These are phyloP conservation scores for Bacidia gigantensis DNA, from an alignment of 495 filamentous ascomycete species.

Conservation along the genomic window DNA sequence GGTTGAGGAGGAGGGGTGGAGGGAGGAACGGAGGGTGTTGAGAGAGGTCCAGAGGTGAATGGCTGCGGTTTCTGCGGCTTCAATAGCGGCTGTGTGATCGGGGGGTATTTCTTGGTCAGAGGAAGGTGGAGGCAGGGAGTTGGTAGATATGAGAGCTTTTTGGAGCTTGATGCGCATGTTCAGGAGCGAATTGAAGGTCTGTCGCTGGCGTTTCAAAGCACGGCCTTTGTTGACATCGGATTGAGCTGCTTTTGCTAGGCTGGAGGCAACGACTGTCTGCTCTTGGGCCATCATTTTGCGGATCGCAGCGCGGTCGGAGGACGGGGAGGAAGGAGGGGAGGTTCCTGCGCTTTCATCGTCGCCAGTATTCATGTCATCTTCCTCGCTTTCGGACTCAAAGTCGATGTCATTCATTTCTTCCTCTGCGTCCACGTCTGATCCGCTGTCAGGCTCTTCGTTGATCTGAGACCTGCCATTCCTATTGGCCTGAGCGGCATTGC, in stretches of 20 bases:
- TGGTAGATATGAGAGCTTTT: slow-evolving; percentile 70
- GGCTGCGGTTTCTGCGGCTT: slow-evolving; percentile 78
- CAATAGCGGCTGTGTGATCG: slow-evolving; percentile 34
- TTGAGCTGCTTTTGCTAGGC: slow-evolving; percentile 58
- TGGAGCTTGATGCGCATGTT: slow-evolving; percentile 83
- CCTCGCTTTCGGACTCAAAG: too few species aligned
- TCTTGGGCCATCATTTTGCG: slow-evolving; percentile 58
- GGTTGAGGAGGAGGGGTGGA: slow-evolving; percentile 24
- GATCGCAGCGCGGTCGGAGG: slow-evolving; percentile 41
- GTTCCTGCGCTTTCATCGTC: slow-evolving; percentile 18
- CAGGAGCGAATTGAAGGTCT: slow-evolving; percentile 72
- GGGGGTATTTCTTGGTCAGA: slow-evolving; percentile 1
- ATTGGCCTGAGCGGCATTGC: slow-evolving; percentile 21
- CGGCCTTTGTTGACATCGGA: slow-evolving; percentile 71
- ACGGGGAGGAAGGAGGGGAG: not conserved
- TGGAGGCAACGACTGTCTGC: slow-evolving; percentile 52
- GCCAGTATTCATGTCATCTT: slow-evolving; percentile 13
- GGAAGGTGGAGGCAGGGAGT: slow-evolving; percentile 31
- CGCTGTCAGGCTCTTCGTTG: too few species aligned
- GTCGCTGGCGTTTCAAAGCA: slow-evolving; percentile 71
- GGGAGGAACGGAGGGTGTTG: slow-evolving; percentile 51
- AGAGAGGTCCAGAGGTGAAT: slow-evolving; percentile 76
- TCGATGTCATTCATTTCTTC: slow-evolving; percentile 24
- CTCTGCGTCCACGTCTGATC: slow-evolving; percentile 15
- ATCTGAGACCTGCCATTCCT: slow-evolving; percentile 9